phyloP scores from a whole-genome alignment of 1,139 yeast genomes.

The Diutina pseudorugosa region DNA sequence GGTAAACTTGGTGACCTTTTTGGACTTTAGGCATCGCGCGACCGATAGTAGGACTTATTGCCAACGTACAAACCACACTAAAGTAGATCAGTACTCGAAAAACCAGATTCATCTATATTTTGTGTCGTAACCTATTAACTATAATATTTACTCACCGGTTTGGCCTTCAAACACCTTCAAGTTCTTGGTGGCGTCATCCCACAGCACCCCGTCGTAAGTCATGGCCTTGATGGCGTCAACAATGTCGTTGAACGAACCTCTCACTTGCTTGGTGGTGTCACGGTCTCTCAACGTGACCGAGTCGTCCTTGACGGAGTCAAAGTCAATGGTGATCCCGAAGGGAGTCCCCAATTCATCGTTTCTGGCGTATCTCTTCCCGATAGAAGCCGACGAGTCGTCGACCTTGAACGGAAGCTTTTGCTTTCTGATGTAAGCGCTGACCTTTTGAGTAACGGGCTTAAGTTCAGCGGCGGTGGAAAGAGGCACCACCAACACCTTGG shows the following conservation, averaged over 20 bases:
- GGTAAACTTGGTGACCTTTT: too few species aligned
- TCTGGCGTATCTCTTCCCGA: conserved; percentile 97
- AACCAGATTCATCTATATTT: neutral
- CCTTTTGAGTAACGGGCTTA: conserved; percentile 60
- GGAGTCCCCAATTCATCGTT: conserved; percentile 99
- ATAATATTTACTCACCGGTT: neutral
- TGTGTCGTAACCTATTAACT: neutral
- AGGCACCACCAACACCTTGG: conserved; percentile 93
- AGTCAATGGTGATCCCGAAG: conserved; percentile 95
- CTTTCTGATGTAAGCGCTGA: conserved; percentile 58
- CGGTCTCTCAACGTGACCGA: conserved; percentile 96
- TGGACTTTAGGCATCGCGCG: too few species aligned
- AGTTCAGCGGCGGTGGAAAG: conserved; percentile 76
- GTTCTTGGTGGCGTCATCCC: conserved; percentile 77
- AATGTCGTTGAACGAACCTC: conserved; percentile 77
- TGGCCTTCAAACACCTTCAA: conserved; percentile 42
- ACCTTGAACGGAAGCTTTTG: conserved; percentile 89
- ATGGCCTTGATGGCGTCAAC: conserved; percentile 68
- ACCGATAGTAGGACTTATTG: too few species aligned
- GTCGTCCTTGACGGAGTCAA: conserved; percentile 81
- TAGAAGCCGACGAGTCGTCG: conserved; percentile 95
- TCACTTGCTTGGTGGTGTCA: conserved; percentile 92
- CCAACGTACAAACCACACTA: too few species aligned
- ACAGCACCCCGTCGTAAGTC: conserved; percentile 59
- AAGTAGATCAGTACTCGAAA: neutral